Evolutionary conservation across 306 rosid species (phyloP).

Genomic region (Trichosanthes truncata): DNA sequence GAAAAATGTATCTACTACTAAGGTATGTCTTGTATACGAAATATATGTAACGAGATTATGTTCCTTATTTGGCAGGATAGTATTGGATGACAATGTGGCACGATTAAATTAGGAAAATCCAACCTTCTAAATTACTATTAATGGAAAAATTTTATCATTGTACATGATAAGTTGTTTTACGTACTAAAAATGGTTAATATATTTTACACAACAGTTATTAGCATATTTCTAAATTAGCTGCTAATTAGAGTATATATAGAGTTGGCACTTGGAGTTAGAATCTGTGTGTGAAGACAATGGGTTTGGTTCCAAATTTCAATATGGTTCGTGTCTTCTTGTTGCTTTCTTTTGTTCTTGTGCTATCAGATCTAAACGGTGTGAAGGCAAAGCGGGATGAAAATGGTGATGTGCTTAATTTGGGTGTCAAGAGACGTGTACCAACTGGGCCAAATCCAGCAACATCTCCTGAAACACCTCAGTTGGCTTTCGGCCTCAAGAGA

Average conservation of each 20-base stretch:
- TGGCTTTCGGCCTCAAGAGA: not conserved
- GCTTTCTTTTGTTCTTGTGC: not conserved
- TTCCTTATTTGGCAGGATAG: not conserved
- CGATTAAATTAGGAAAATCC: not conserved
- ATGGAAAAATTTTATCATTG: not conserved
- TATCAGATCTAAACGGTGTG: not conserved
- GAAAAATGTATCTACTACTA: too few species aligned
- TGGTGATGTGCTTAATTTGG: fast-evolving
- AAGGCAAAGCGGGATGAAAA: not conserved
- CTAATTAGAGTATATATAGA: not conserved
- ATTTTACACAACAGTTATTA: too few species aligned
- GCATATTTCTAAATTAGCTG: too few species aligned
- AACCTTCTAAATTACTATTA: not conserved
- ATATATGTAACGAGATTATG: not conserved
- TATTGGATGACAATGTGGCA: not conserved
- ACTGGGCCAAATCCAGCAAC: not conserved
- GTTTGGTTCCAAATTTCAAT: not conserved
- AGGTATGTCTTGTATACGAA: too few species aligned
- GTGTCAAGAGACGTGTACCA: not conserved
- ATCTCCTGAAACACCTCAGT: not conserved
- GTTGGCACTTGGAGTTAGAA: not conserved
- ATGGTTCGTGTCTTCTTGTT: not conserved
- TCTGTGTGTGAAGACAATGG: not conserved
- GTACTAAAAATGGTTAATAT: not conserved
- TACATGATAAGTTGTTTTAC: too few species aligned